Percentiles rank a stretch among this genome's conserved stretches.
Evolutionary conservation across 805 yeast species (phyloP).

Genomic region (Candida parachauliodes): DNA sequence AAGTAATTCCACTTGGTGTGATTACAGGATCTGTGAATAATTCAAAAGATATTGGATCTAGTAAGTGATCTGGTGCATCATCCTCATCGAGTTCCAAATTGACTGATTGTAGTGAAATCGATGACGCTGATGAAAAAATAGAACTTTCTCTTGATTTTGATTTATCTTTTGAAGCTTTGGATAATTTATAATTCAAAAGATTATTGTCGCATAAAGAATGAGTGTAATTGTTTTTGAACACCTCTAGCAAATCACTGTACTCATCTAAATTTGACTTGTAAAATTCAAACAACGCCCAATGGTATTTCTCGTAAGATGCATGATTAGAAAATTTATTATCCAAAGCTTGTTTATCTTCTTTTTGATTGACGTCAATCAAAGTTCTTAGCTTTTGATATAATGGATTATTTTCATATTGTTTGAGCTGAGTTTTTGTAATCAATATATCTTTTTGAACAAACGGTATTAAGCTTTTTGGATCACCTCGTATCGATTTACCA

Average conservation of each 20-base stretch:
- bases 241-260: conserved; percentile 17
- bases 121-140: background rate
- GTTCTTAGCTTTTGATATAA: conserved; percentile 21
- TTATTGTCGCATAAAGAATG: conserved; percentile 19
- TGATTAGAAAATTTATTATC: conserved; percentile 14
- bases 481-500: conserved; percentile 12
- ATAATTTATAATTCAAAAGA: conserved; percentile 9
- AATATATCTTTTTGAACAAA: conserved; percentile 22
- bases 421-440: conserved; percentile 18
- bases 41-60: conserved; percentile 42
- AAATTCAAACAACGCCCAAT: conserved; percentile 14
- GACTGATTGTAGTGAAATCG: background rate
- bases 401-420: conserved; percentile 18
- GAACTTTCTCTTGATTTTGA: conserved; percentile 7
- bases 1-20: conserved; percentile 42
- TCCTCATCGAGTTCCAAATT: conserved; percentile 15
- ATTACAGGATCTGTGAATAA: conserved; percentile 42
- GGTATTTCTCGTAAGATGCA: conserved; percentile 12
- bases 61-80: conserved; percentile 35
- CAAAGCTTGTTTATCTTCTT: conserved; percentile 12
- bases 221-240: conserved; percentile 22
- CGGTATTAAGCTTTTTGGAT: conserved; percentile 18
- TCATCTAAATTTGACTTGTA: conserved; percentile 20
- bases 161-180: background rate
- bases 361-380: conserved; percentile 20